These are phyloP conservation scores for Phytophthora citricola DNA, from an alignment of 352 stramenopile genomes.

Conservation along the genomic window DNA sequence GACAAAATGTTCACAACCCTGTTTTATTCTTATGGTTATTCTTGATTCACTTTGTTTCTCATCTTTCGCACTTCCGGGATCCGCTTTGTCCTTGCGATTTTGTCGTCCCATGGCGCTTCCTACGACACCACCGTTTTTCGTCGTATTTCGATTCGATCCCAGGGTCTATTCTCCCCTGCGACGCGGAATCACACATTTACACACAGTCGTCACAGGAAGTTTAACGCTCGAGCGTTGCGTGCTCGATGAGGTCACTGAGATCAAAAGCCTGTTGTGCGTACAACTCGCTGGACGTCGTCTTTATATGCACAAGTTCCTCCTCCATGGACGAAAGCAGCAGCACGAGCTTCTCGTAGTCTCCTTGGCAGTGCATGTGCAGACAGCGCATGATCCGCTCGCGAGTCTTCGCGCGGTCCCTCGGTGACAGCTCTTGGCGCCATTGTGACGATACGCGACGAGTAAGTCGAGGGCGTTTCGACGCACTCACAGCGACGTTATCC, in stretches of 20 bases:
- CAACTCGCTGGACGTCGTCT: slow-evolving; percentile 68
- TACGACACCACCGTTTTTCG: slow-evolving; percentile 25
- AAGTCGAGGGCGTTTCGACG: slow-evolving; percentile 46
- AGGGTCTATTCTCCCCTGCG: slow-evolving; percentile 9
- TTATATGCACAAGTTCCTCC: slow-evolving; percentile 82
- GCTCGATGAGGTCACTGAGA: slow-evolving; percentile 58
- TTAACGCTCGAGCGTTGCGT: slow-evolving; percentile 54
- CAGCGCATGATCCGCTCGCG: slow-evolving; percentile 69
- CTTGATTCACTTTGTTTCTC: slow-evolving; percentile 20
- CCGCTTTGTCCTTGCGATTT: slow-evolving; percentile 33
- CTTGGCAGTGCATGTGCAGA: slow-evolving; percentile 58
- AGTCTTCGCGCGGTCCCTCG: slow-evolving; percentile 63
- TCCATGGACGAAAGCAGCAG: slow-evolving; percentile 72
- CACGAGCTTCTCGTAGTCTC: slow-evolving; percentile 74
- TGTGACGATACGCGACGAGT: slow-evolving; percentile 48
- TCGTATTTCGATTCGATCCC: slow-evolving; percentile 14
- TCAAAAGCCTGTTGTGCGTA: slow-evolving; percentile 69
- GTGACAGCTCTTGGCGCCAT: slow-evolving; percentile 69
- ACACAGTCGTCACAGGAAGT: slow-evolving; percentile 13
- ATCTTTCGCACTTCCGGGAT: slow-evolving; percentile 17
- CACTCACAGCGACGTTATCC: slow-evolving; percentile 14
- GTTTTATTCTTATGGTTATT: slow-evolving; percentile 29
- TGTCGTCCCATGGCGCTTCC: slow-evolving; percentile 33
- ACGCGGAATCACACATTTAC: slow-evolving; percentile 28
- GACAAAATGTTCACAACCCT: slow-evolving; percentile 17